Conservation (phyloP, 192 early-diverging fungal species). For the Umbelopsis isabellina region DNA sequence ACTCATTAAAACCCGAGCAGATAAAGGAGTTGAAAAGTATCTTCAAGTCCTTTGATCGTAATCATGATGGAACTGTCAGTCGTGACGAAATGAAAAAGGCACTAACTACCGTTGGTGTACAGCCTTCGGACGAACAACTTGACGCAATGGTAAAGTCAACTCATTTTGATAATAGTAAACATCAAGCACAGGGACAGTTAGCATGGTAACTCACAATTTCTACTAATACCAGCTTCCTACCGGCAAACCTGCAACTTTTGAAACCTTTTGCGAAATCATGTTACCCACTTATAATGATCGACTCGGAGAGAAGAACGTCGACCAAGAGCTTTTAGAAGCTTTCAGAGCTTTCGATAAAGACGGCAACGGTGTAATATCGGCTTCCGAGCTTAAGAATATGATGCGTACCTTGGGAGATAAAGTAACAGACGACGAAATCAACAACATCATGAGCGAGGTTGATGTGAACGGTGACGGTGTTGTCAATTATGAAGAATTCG, state of each 20-base stretch:
- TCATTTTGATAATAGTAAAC: conserved; percentile 58
- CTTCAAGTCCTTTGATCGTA: conserved; percentile 53
- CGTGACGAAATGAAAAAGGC: conserved; percentile 41
- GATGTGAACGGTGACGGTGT: conserved; percentile 38
- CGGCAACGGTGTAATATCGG: conserved; percentile 33
- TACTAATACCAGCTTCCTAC: neutral
- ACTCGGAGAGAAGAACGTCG: neutral
- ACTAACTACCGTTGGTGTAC: conserved; percentile 61
- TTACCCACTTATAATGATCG: conserved; percentile 31
- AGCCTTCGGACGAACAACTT: conserved; percentile 68
- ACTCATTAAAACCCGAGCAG: conserved; percentile 8
- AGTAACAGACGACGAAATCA: conserved; percentile 29
- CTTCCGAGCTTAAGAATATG: conserved; percentile 30
- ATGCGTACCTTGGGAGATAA: conserved; percentile 38
- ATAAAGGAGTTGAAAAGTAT: conserved; percentile 36
- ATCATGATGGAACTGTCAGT: conserved; percentile 46
- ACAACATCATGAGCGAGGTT: conserved; percentile 31
- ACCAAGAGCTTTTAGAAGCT: conserved; percentile 36
- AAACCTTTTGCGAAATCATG: conserved; percentile 68
- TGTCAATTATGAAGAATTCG: conserved; percentile 42
- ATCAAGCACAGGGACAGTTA: neutral
- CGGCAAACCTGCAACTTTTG: conserved; percentile 35
- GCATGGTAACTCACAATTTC: neutral
- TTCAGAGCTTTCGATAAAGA: conserved; percentile 44
- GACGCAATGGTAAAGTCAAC: conserved; percentile 83